Percentiles rank a stretch among this genome's conserved stretches.
Conservation (phyloP, 1,284 basidiomycete species). For the Tilletia caries region DNA sequence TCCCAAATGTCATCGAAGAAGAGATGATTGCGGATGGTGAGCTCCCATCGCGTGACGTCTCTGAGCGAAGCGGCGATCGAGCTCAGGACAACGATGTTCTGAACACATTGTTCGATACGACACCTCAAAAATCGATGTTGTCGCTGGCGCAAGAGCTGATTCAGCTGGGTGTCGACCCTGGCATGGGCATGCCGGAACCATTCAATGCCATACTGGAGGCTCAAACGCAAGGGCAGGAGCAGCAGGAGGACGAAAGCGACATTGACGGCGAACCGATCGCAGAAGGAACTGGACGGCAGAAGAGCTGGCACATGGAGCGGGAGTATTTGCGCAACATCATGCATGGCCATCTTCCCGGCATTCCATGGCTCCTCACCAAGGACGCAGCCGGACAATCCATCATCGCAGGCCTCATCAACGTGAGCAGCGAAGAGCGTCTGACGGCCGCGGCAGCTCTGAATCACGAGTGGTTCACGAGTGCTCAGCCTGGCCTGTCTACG, state of each 20-base stretch:
- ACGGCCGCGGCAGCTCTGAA: neutral
- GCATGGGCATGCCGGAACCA: no score
- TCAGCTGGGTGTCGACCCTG: no score
- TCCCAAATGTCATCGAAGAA: neutral
- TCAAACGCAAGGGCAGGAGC: no score
- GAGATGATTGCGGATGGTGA: slow-evolving; percentile 2
- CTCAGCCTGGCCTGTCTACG: neutral
- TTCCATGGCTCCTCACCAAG: neutral
- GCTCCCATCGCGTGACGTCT: neutral
- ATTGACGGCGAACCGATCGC: no score
- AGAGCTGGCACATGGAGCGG: neutral
- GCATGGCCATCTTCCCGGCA: neutral
- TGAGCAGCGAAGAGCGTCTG: neutral
- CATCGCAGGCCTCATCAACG: neutral
- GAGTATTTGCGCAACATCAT: slow-evolving; percentile 4
- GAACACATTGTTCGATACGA: no score
- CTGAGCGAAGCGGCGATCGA: neutral
- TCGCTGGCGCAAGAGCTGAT: no score
- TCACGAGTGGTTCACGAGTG: slow-evolving; percentile 1
- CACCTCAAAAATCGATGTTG: no score
- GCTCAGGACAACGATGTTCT: neutral
- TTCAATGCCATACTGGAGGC: no score
- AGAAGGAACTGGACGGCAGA: no score
- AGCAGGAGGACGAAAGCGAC: no score
- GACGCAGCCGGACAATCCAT: neutral